phyloP scores from a whole-genome alignment of 2,329 filamentous ascomycete species.

The Fusarium neocosmosporiellum region DNA sequence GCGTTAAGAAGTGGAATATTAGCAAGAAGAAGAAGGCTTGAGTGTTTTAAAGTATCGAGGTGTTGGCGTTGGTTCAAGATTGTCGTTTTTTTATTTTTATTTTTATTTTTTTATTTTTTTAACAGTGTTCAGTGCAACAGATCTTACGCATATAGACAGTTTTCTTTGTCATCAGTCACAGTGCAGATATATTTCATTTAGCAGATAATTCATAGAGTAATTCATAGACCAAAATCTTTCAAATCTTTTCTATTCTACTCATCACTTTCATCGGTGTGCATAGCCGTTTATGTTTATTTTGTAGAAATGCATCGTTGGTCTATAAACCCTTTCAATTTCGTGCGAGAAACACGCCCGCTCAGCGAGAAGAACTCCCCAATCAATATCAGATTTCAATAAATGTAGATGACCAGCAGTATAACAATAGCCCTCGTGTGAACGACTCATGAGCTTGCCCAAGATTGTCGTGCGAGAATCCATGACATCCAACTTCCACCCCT shows the following conservation, averaged over 20 bases:
- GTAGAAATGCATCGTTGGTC: not conserved
- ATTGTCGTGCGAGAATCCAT: not conserved
- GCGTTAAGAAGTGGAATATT: conserved; percentile 35
- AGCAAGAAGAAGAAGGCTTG: conserved; percentile 32
- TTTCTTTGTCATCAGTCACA: not conserved
- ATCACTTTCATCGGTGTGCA: not conserved
- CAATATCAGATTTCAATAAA: not conserved
- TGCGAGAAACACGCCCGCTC: not conserved
- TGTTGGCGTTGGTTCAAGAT: not conserved
- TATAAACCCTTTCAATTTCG: not conserved
- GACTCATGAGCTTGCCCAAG: not conserved
- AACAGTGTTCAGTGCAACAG: not conserved
- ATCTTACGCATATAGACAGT: not conserved
- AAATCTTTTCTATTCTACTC: not conserved
- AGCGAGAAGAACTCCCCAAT: not conserved
- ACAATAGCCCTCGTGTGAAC: not conserved
- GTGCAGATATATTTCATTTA: not conserved
- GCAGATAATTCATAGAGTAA: not conserved
- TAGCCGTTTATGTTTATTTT: not conserved
- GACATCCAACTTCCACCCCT: not conserved
- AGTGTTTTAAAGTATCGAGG: not conserved
- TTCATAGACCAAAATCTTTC: not conserved
- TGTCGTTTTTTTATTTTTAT: no score
- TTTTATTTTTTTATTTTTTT: no score
- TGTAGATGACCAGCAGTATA: not conserved